phyloP scores from a whole-genome alignment of 805 yeast species.

The Yarrowia divulgata region DNA sequence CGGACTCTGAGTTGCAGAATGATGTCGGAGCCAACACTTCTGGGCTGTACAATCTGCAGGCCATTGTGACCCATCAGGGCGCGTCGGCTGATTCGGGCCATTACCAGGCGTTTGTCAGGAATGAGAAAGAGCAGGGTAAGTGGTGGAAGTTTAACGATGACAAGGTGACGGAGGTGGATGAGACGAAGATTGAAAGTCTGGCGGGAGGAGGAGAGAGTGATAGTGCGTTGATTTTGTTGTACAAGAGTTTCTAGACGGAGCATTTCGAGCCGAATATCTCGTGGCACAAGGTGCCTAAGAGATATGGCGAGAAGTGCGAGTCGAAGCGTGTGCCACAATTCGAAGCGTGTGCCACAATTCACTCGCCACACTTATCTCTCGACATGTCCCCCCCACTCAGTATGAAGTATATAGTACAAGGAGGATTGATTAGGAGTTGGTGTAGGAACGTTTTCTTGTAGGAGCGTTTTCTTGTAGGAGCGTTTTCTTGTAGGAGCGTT shows the following conservation, averaged over 20 bases:
- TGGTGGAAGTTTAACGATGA: conserved; percentile 98
- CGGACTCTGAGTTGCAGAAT: conserved; percentile 54
- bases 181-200: conserved; percentile 79
- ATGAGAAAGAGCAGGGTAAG: conserved; percentile 64
- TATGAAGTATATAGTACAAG: too few species aligned
- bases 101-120: conserved; percentile 87
- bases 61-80: conserved; percentile 92
- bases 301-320: too few species aligned
- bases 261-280: too few species aligned
- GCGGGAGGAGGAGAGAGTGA: conserved; percentile 99
- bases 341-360: too few species aligned
- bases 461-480: too few species aligned
- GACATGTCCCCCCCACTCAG: too few species aligned
- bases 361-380: too few species aligned
- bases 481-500: too few species aligned
- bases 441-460: too few species aligned
- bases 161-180: conserved; percentile 76
- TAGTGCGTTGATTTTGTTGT: conserved; percentile 86
- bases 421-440: too few species aligned
- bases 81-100: conserved; percentile 97
- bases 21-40: conserved; percentile 79
- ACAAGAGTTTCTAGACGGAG: conserved; percentile 72
- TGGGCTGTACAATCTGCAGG: conserved; percentile 80
- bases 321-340: too few species aligned
- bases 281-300: too few species aligned